phyloP scores from a whole-genome alignment of 2,329 filamentous ascomycete genomes.

The Talaromyces albobiverticillius region DNA sequence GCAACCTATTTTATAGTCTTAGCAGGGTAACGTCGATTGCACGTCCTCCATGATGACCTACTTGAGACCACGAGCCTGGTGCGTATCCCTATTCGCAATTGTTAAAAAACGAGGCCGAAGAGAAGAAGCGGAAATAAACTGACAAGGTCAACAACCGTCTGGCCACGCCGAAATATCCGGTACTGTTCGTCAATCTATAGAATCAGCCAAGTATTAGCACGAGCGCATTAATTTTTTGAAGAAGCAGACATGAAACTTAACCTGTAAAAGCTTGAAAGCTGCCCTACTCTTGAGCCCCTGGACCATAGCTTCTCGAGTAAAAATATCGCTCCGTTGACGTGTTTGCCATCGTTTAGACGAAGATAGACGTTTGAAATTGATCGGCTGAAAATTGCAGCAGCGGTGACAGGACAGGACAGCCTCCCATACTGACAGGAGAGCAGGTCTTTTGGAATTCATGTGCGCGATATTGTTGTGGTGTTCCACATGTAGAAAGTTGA shows the following conservation, averaged over 20 bases:
- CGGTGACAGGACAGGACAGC: conserved; percentile 24
- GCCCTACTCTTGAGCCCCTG: conserved; percentile 83
- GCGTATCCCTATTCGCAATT: conserved; percentile 39
- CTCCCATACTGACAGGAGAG: conserved; percentile 3
- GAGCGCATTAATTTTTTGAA: neutral
- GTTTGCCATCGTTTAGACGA: conserved; percentile 80
- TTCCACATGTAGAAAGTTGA: neutral
- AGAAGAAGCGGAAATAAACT: conserved; percentile 5
- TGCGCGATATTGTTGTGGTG: neutral
- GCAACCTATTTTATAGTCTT: conserved; percentile 63
- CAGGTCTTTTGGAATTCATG: neutral
- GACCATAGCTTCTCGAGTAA: conserved; percentile 71
- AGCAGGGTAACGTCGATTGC: neutral
- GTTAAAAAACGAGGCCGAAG: conserved; percentile 8
- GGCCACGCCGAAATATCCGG: conserved; percentile 71
- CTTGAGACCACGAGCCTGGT: conserved; percentile 61
- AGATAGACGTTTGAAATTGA: conserved; percentile 22
- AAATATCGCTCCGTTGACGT: conserved; percentile 71
- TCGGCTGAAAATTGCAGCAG: conserved; percentile 1
- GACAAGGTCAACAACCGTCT: conserved; percentile 88
- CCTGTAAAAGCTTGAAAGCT: conserved; percentile 89
- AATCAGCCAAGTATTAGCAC: neutral
- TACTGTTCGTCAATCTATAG: conserved; percentile 81
- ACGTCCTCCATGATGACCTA: conserved; percentile 21
- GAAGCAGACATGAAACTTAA: conserved; percentile 30